Evolutionary conservation across 2,329 filamentous ascomycete genomes (phyloP).

Genomic region (Fusarium decemcellulare): DNA sequence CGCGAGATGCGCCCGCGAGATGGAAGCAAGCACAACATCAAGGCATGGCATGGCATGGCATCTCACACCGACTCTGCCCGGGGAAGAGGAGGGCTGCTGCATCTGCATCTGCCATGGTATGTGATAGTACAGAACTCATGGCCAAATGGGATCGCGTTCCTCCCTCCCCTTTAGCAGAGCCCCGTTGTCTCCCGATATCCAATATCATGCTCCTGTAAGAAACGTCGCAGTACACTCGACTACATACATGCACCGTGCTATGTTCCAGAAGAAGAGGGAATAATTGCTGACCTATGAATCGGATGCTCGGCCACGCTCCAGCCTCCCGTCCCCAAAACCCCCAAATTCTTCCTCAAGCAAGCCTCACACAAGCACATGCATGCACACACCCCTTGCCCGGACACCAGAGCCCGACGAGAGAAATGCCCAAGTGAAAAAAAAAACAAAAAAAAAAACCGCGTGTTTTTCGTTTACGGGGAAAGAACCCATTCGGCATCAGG

Average conservation of each 20-base stretch:
- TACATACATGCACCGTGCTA: not conserved
- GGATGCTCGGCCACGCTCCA: conserved; percentile 2
- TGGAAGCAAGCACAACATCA: conserved; percentile 8
- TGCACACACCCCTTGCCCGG: conserved; percentile 14
- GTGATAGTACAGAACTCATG: conserved; percentile 9
- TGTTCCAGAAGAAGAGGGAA: not conserved
- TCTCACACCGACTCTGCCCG: conserved; percentile 30
- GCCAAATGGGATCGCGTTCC: conserved; percentile 33
- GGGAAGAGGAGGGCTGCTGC: not conserved
- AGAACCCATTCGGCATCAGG: conserved; percentile 22
- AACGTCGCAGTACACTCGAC: not conserved
- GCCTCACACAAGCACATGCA: too few species aligned
- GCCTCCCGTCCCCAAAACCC: not conserved
- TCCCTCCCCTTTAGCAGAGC: conserved; percentile 12
- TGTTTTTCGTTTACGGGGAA: conserved; percentile 19
- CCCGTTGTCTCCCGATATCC: conserved; percentile 28
- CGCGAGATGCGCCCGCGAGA: conserved; percentile 13
- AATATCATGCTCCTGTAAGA: conserved; percentile 8
- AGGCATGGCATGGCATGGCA: not conserved
- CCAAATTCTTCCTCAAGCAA: not conserved
- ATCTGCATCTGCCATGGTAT: conserved; percentile 24
- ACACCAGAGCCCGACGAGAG: conserved; percentile 32
- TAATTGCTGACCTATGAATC: not conserved
- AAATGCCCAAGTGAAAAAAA: not conserved
- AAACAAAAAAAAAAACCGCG: conserved; percentile 22